Base-by-base conservation (phyloP, 805 yeast genomes). In the Candida berthetii region DNA sequence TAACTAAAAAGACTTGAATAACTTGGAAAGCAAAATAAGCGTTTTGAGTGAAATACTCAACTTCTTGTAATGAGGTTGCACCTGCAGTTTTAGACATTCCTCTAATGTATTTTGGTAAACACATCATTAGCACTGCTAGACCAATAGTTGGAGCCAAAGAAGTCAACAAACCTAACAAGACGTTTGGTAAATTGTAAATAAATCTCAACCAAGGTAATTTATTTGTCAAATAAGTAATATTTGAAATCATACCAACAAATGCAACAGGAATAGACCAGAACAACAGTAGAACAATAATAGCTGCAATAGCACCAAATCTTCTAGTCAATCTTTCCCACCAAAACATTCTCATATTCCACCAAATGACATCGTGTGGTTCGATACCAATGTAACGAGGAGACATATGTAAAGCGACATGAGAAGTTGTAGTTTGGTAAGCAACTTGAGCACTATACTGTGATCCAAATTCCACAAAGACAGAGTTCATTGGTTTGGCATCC, bases 231-330 rank as follows among this genome's bases (percentile, higher is more conserved):
- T 73, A 73, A 16, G 82, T 76, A 47, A 84, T 63, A 54, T 83
- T 83, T 3, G 90, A 82, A 43, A 84, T 68, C 54, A 80, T 56
- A 72, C 90, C 90, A 37, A 84, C 88, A 58, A 84, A 79, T 3
- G 90, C 82, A 33, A 82, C 88, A 13, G 91, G 91, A 48, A 83
- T 62, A 42, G 90, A 73, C 95, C 95, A 85, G 50, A 80, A 65
- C 25, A 79, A 55, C 40, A 82, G 68, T 35, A 82, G 52, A 1
- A 80, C 85, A 18, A 64, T 52, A 41, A 83, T 74, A 2, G 77
- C 78, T 14, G 76, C 67, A 29, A 64, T 42, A 0, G 90, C 78
- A 41, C 70, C 69, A 22, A 71, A 58, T 28, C 64, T 58, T 65
- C 91, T 71, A 11, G 68, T 64, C 16, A 82, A 57, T 52, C 80